phyloP scores from a whole-genome alignment of 2,329 filamentous ascomycete species.

The Hymenoscyphus albidus region DNA sequence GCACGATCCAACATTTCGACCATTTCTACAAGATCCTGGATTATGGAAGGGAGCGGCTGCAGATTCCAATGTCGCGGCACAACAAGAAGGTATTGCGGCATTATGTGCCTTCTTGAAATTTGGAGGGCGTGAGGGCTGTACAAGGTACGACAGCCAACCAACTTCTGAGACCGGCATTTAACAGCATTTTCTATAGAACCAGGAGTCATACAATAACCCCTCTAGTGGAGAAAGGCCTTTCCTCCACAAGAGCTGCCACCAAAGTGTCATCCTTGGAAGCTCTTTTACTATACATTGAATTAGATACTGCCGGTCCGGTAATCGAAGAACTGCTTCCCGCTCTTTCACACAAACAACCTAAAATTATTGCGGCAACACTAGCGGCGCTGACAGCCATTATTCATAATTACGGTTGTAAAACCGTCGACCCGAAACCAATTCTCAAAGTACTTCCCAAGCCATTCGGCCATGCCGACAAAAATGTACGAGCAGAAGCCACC shows the following conservation, averaged over 20 bases:
- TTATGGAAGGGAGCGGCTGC: slow-evolving; percentile 90
- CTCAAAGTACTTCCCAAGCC: slow-evolving; percentile 84
- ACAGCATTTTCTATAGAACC: slow-evolving; percentile 49
- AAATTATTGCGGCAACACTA: slow-evolving; percentile 74
- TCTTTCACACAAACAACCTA: slow-evolving; percentile 84
- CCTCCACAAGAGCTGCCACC: slow-evolving; percentile 81
- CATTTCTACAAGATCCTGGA: slow-evolving; percentile 78
- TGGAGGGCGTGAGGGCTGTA: slow-evolving; percentile 73
- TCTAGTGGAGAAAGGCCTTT: slow-evolving; percentile 86
- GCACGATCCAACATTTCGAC: slow-evolving; percentile 76
- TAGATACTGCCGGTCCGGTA: slow-evolving; percentile 79
- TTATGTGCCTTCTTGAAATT: slow-evolving; percentile 92
- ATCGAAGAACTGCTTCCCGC: slow-evolving; percentile 86
- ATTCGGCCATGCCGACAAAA: slow-evolving; percentile 97
- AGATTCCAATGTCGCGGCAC: slow-evolving; percentile 95
- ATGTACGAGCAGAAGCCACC: slow-evolving; percentile 90
- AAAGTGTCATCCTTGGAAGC: slow-evolving; percentile 86
- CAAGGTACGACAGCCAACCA: slow-evolving; percentile 48
- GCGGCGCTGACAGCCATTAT: slow-evolving; percentile 77
- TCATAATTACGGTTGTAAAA: slow-evolving; percentile 92
- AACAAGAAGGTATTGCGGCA: slow-evolving; percentile 85
- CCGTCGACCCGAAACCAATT: slow-evolving; percentile 86
- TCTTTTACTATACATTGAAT: slow-evolving; percentile 81
- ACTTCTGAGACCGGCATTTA: neutral
- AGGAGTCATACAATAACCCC: slow-evolving; percentile 69